phyloP scores from a whole-genome alignment of 2,329 filamentous ascomycete species.

The Pyrenophora graminea region DNA sequence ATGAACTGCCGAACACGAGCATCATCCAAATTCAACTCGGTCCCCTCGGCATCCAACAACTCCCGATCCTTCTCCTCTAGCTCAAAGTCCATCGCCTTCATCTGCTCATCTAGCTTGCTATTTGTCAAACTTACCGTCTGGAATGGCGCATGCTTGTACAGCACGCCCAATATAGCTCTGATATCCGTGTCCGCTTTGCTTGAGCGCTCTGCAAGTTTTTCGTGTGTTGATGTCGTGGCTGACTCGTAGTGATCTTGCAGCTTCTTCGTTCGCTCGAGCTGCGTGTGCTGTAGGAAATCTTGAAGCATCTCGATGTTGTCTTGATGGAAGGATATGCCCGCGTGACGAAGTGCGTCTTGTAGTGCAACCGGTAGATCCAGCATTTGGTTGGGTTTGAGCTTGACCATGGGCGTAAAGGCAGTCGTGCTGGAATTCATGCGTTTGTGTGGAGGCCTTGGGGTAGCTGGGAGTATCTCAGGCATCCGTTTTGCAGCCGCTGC shows the following conservation, averaged over 20 bases:
- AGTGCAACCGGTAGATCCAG: slow-evolving; percentile 39
- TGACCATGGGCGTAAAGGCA: slow-evolving; percentile 35
- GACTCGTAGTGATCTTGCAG: slow-evolving; percentile 41
- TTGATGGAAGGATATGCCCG: slow-evolving; percentile 36
- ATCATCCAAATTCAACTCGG: slow-evolving; percentile 37
- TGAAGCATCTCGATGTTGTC: slow-evolving; percentile 33
- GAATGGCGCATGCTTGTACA: slow-evolving; percentile 47
- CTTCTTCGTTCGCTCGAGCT: slow-evolving; percentile 41
- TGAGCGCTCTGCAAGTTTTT: slow-evolving; percentile 42
- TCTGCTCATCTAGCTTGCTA: slow-evolving; percentile 30
- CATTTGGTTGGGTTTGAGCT: slow-evolving; percentile 32
- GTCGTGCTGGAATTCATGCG: slow-evolving; percentile 33
- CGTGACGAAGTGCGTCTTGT: slow-evolving; percentile 42
- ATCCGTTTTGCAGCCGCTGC: slow-evolving; percentile 32
- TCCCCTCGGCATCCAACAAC: slow-evolving; percentile 44
- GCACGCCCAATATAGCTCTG: slow-evolving; percentile 42
- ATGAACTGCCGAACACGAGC: slow-evolving; percentile 39
- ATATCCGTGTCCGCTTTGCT: slow-evolving; percentile 45
- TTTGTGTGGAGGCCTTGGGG: slow-evolving; percentile 22
- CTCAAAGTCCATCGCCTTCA: slow-evolving; percentile 45
- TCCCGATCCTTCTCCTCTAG: slow-evolving; percentile 46
- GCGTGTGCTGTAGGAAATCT: slow-evolving; percentile 33
- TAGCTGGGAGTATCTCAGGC: slow-evolving; percentile 19
- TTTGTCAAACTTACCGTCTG: slow-evolving; percentile 32
- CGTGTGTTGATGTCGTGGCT: slow-evolving; percentile 38